Evolutionary conservation across 2,329 filamentous ascomycete species (phyloP).

Genomic region (Fusarium coffeatum): DNA sequence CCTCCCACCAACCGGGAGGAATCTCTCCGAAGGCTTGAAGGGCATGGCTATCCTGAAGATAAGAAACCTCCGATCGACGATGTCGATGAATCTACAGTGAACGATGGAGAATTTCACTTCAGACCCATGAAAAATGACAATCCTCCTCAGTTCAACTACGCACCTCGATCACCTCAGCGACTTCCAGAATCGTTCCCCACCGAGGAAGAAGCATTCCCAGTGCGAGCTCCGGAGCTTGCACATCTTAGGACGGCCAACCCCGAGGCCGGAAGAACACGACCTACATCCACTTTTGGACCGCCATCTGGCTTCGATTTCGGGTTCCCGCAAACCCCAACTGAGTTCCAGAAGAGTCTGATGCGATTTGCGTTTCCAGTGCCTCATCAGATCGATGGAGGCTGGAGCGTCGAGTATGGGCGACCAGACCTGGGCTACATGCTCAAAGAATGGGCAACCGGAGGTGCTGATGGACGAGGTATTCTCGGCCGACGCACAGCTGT

Average conservation of each 20-base stretch:
- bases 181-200: conserved; percentile 36
- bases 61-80: conserved; percentile 49
- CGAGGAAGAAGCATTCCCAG: conserved; percentile 44
- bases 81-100: conserved; percentile 35
- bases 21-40: conserved; percentile 62
- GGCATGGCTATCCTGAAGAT: conserved; percentile 59
- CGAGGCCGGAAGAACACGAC: conserved; percentile 52
- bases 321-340: conserved; percentile 84
- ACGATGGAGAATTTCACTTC: conserved; percentile 66
- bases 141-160: conserved; percentile 69
- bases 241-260: conserved; percentile 64
- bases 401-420: conserved; percentile 92
- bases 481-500: conserved; percentile 87
- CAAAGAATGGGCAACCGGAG: conserved; percentile 81
- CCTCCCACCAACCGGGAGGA: conserved; percentile 56
- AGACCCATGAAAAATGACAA: conserved; percentile 63
- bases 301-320: conserved; percentile 79
- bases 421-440: conserved; percentile 91
- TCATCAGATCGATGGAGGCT: conserved; percentile 78
- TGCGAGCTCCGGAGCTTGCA: conserved; percentile 65
- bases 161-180: conserved; percentile 59
- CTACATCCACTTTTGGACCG: conserved; percentile 68
- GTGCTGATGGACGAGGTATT: conserved; percentile 71
- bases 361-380: conserved; percentile 85
- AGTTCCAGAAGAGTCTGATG: conserved; percentile 90